Base-by-base conservation (phyloP, 306 rosid genomes). In the Dicorynia guianensis region DNA sequence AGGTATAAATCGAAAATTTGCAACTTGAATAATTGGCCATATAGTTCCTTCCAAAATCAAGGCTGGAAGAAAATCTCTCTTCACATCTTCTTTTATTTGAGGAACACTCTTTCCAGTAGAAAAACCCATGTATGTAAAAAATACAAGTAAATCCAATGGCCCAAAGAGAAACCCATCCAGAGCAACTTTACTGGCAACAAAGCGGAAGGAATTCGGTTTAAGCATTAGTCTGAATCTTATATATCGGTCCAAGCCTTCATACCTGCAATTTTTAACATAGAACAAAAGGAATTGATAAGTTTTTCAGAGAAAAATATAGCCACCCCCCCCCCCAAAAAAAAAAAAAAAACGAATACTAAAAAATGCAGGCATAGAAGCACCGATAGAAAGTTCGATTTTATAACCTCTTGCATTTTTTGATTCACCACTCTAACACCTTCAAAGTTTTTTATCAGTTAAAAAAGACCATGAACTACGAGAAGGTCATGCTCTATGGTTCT, bases 71-170 rank as follows among this genome's bases (percentile, higher is more conserved):
- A 93, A 88, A 72, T 93, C 97, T 72, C 97, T 84, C 89, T 89
- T 91, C 83, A 93, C 88, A 30, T 87, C 96, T 76, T 88, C 91
- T 75, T 93, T 93, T 48, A 93, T 84, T 65, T 91, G 96, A 50
- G 81, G 86, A 81, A 68, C 64, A 73, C 83, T 86, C 87, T 91
- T 93, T 18, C 97, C 98, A 1, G 77, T 55, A 40, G 96, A 85
- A 68, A 91, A 84, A 40, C 98, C 98, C 97, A 91, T 88, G 85
- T 87, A 93, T 12, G 93, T 86, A 57, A 93, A 93, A 81, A 93
- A 93, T 56, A 85, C 84, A 3, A 85, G 79, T 74, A 93, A 80
- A 83, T 91, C 93, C 72, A 93, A 67, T 18, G 97, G 98, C 3
- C 93, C 98, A 39, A 88, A 91, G 81, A 91, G 59, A 42, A 88